These are phyloP conservation scores for Colletotrichum brevisporum DNA, from an alignment of 2,329 filamentous ascomycete species.

Conservation along the genomic window DNA sequence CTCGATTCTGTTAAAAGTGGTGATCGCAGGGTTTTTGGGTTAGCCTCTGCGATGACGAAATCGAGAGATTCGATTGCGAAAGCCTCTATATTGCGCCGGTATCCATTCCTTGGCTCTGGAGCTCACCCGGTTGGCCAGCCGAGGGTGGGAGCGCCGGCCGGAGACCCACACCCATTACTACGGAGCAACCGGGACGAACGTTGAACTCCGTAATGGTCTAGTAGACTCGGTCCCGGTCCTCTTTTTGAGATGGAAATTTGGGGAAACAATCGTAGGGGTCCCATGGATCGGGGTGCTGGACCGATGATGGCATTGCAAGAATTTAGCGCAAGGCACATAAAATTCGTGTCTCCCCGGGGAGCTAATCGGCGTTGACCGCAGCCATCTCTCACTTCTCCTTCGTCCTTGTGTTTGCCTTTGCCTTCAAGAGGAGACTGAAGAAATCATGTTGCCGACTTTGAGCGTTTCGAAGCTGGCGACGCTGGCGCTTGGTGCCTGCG, in stretches of 20 bases:
- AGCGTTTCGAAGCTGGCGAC: slow-evolving; percentile 18
- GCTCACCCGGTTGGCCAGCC: slow-evolving; percentile 26
- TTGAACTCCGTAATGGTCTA: neutral
- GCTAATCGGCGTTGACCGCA: neutral
- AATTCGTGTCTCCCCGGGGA: neutral
- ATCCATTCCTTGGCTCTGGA: slow-evolving; percentile 12
- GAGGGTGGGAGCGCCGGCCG: neutral
- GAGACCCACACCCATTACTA: slow-evolving; percentile 13
- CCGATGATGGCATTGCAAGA: neutral
- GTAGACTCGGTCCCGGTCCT: slow-evolving; percentile 1
- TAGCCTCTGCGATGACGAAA: slow-evolving; percentile 26
- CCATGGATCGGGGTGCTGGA: neutral
- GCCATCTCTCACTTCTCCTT: neutral
- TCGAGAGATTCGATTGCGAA: slow-evolving; percentile 31
- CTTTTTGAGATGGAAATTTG: neutral
- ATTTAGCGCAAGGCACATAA: slow-evolving; percentile 2
- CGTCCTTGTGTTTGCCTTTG: neutral
- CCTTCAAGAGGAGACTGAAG: neutral
- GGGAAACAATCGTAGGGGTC: neutral
- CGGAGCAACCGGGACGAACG: slow-evolving; percentile 5
- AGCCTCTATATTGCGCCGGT: neutral
- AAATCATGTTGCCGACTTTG: slow-evolving; percentile 8
- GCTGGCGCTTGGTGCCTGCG: slow-evolving; percentile 13
- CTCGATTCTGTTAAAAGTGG: neutral
- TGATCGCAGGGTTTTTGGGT: slow-evolving; percentile 14